Evolutionary conservation across 352 stramenopile genomes (phyloP), one percentile per base, ranked within the genome.

Genomic region (Pelagophyceae sp.): DNA sequence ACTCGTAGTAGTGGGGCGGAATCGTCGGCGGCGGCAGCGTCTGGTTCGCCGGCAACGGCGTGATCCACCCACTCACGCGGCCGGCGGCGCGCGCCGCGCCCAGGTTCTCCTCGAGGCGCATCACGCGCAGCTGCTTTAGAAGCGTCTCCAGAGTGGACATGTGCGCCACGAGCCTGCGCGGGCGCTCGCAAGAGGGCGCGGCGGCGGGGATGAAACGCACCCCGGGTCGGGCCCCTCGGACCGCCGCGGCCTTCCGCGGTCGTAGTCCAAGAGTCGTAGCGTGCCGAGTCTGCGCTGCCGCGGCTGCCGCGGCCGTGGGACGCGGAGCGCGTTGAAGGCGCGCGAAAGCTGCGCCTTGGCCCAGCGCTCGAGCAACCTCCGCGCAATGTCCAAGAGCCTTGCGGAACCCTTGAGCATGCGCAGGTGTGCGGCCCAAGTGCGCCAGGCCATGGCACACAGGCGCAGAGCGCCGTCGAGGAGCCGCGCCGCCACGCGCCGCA

Each of bases 71-170:
- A 2, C 15, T 6, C 15, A 2, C 54, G 11, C 54, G 54, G 15
- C 15, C 15, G 11, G 25, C 54, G 15, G 54, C 54, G 54, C 54
- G 54, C 15, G 54, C 54, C 54, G 20, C 11, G 54, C 54, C 54
- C 15, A 63, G 54, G 15, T 63, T 15, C 54, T 63, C 54, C 54
- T 63, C 54, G 54, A 63, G 54, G 54, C 54, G 54, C 54, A 63
- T 63, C 15, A 15, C 20, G 2, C 29, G 54, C 15, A 63, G 54
- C 54, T 63, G 54, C 54, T 63, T 63, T 2, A n/a, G 11, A 27
- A 63, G 11, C 15, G 15, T 29, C 54, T 63, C 54, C 15, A 63
- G 54, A 15, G 54, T 31, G 15, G 54, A 15, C 15, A 63, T 2
- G 54, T 27, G 54, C 15, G 15, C 54, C 15, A 6, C 2, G 54